Base-by-base conservation (phyloP, 2,329 filamentous ascomycete genomes). In the Sarocladium strictum region DNA sequence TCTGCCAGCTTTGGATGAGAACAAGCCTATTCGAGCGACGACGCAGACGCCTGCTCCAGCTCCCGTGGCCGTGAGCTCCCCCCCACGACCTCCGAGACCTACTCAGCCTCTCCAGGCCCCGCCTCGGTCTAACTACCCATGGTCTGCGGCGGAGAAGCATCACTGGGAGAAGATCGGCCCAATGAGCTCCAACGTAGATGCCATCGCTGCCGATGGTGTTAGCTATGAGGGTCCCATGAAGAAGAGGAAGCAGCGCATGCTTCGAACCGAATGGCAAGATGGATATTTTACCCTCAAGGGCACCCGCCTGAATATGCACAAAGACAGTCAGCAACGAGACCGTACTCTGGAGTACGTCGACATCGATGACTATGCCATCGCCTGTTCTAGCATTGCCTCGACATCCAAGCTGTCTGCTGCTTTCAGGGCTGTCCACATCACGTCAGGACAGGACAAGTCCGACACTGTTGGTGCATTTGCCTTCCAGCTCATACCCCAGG, bases 191-290 rank as follows among this genome's bases (percentile, higher is more conserved):
- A 55, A 67, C 63, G 58, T 63, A 47, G 57, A 53, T 27, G 35
- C 50, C 2, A 40, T 27, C 19, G 23, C 23, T 9, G 50, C 32
- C 2, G 35, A 53, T 40, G 82, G 83, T 55, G 72, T 87, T 58
- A 81, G 83, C 32, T 89, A 92, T 69, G 83, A 89, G 51, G 94
- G 94, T 1, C 91, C 86, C 70, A 96, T 99, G 84, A 92, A 90
- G 78, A 96, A 96, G 78, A 89, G 93, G 66, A 90, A 90, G 74
- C 95, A 87, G 32, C 85, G 85, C 65, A 85, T 96, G 76, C 81
- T 96, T 57, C 89, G 90, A 41, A 89, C 96, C 69, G 92, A 97
- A 73, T 97, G 92, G 92, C 84, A 91, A 65, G 89, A 95, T 67
- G 87, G 90, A 62, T 94, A 93, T 74, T 95, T 94, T 69, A 90